Conservation (phyloP, 345 rosid species). For the Camelina neglecta region DNA sequence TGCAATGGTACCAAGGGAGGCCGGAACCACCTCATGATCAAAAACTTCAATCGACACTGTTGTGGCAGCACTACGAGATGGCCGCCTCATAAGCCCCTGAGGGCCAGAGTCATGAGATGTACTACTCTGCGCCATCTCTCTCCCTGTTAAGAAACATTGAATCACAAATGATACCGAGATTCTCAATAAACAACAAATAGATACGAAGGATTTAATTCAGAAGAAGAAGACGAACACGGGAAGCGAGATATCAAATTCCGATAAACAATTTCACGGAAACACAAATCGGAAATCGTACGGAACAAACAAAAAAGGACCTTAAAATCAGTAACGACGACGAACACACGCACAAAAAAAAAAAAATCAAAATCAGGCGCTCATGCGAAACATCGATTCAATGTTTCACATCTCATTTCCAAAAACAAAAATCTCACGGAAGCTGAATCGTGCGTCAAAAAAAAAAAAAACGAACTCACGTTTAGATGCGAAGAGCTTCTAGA, state of each 20-base stretch:
- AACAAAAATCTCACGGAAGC: neutral
- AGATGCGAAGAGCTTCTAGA: slow-evolving; percentile 33
- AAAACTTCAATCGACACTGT: slow-evolving; percentile 93
- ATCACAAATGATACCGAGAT: neutral
- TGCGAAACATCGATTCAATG: neutral
- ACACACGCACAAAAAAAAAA: neutral
- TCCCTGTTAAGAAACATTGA: slow-evolving; percentile 25
- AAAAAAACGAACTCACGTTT: slow-evolving; percentile 30
- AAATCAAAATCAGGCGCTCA: slow-evolving; percentile 1
- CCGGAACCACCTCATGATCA: slow-evolving; percentile 93
- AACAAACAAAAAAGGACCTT: neutral
- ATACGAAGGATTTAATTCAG: neutral
- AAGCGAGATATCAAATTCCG: neutral
- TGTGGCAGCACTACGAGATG: slow-evolving; percentile 91
- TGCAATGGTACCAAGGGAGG: slow-evolving; percentile 81
- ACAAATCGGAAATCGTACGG: slow-evolving; percentile 24
- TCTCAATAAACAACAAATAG: neutral
- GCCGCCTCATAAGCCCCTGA: slow-evolving; percentile 66
- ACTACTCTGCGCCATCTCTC: slow-evolving; percentile 44
- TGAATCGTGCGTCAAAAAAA: neutral
- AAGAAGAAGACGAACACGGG: slow-evolving; percentile 6
- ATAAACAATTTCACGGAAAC: neutral
- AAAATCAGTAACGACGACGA: neutral
- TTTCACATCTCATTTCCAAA: neutral
- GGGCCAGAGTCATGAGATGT: slow-evolving; percentile 55